Conservation (phyloP, 805 yeast species). For the Saturnispora silvae region DNA sequence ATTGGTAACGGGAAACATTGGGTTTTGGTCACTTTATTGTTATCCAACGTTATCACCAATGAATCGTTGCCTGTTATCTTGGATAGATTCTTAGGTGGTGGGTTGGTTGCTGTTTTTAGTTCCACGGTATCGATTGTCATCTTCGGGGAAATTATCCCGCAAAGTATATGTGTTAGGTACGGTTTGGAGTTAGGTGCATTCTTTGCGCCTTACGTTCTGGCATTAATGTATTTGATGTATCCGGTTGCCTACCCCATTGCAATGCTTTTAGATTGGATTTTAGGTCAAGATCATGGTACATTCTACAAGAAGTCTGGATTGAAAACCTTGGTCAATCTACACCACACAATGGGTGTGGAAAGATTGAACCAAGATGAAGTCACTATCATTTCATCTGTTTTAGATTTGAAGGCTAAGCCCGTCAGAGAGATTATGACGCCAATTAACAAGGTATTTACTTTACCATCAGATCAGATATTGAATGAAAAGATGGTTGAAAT, state of each 20-base stretch:
- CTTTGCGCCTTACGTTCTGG: slow-evolving; percentile 78
- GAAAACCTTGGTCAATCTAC: slow-evolving; percentile 86
- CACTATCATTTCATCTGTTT: slow-evolving; percentile 86
- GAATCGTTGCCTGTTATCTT: slow-evolving; percentile 91
- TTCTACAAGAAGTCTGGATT: slow-evolving; percentile 86
- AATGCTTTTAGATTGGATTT: slow-evolving; percentile 58
- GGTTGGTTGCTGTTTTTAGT: slow-evolving; percentile 91
- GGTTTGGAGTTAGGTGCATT: slow-evolving; percentile 87
- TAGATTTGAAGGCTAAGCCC: slow-evolving; percentile 85
- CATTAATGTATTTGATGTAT: slow-evolving; percentile 79
- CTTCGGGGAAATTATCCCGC: slow-evolving; percentile 96
- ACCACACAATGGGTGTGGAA: slow-evolving; percentile 91
- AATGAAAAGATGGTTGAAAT: slow-evolving; percentile 81
- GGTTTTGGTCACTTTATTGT: slow-evolving; percentile 81
- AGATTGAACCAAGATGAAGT: slow-evolving; percentile 90
- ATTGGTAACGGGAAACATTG: slow-evolving; percentile 87
- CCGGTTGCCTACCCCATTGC: slow-evolving; percentile 93
- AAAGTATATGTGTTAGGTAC: slow-evolving; percentile 82
- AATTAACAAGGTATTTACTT: slow-evolving; percentile 75
- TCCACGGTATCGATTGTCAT: slow-evolving; percentile 90
- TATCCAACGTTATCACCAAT: slow-evolving; percentile 85
- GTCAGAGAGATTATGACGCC: slow-evolving; percentile 92
- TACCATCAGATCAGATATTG: slow-evolving; percentile 71
- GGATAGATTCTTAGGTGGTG: slow-evolving; percentile 91
- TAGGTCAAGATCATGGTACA: slow-evolving; percentile 96